Percentiles rank a stretch among this genome's conserved stretches.
Evolutionary conservation across 1,139 yeast genomes (phyloP).

Genomic region (Pichia sp.): DNA sequence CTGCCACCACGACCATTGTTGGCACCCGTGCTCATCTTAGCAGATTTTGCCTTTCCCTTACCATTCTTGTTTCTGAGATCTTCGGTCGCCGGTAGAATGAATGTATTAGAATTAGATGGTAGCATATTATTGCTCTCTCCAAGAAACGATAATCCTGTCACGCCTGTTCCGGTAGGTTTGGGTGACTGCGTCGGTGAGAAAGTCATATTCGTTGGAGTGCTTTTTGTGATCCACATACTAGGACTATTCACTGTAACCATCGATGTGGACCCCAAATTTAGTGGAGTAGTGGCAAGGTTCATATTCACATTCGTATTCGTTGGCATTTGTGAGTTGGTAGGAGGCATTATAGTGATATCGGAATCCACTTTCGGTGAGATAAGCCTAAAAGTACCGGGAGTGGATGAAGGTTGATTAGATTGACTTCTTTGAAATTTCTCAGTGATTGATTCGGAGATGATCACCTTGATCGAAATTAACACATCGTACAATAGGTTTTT

Average conservation of each 20-base stretch:
- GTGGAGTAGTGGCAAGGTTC: neutral
- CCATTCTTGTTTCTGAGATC: too few species aligned
- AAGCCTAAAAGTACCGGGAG: too few species aligned
- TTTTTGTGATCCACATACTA: constrained; percentile 2
- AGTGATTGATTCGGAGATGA: constrained; percentile 23
- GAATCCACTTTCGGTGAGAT: too few species aligned
- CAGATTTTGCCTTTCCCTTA: too few species aligned
- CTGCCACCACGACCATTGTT: too few species aligned
- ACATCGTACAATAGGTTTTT: constrained; percentile 59
- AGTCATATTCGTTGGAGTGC: constrained; percentile 5
- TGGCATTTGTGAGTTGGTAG: neutral
- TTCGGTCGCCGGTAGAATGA: constrained; percentile 20
- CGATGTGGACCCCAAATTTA: neutral
- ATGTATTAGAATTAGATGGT: constrained; percentile 12
- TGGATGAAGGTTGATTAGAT: neutral
- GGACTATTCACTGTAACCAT: neutral
- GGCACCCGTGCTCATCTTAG: too few species aligned
- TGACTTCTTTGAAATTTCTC: constrained; percentile 10
- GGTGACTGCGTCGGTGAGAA: too few species aligned
- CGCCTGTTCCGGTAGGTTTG: too few species aligned
- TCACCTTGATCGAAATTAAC: constrained; percentile 44
- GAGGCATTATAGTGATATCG: neutral
- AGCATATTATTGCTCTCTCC: too few species aligned
- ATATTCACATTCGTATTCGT: neutral
- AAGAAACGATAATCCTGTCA: too few species aligned